A percentile compares a stretch with the other conserved stretches of the same genome.
These are phyloP conservation scores for Agrocybe pediades DNA, from an alignment of 768 basidiomycete species.

Conservation along the genomic window DNA sequence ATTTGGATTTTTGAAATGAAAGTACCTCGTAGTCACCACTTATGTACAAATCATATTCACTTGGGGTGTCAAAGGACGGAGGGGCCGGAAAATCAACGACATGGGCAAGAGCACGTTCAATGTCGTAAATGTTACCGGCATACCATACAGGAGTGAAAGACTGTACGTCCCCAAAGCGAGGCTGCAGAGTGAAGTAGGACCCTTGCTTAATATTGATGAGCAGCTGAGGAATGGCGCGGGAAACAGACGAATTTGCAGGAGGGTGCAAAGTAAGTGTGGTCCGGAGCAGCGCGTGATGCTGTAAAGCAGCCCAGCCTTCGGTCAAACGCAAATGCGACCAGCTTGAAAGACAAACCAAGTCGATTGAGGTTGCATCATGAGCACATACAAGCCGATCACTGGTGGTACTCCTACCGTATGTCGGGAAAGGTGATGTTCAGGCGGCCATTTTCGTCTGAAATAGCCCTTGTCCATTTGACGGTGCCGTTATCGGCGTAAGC, in stretches of 20 bases:
- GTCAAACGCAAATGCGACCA: slow-evolving; percentile 74
- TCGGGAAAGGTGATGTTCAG: slow-evolving; percentile 66
- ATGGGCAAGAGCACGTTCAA: slow-evolving; percentile 54
- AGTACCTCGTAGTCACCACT: slow-evolving; percentile 83
- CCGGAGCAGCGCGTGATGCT: slow-evolving; percentile 75
- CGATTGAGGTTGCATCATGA: too few relatives aligned
- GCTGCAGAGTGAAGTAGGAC: slow-evolving; percentile 74
- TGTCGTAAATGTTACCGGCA: slow-evolving; percentile 83
- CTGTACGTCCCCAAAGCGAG: slow-evolving; percentile 27
- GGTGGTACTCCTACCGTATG: slow-evolving; percentile 60
- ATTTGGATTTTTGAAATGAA: background rate
- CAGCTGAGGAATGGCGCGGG: slow-evolving; percentile 41
- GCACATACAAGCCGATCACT: too few relatives aligned
- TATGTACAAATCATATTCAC: slow-evolving; percentile 67
- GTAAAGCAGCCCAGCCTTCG: slow-evolving; percentile 87
- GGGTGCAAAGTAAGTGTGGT: slow-evolving; percentile 63
- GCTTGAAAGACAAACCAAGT: slow-evolving; percentile 32
- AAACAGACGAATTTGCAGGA: slow-evolving; percentile 31
- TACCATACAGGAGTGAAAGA: slow-evolving; percentile 59
- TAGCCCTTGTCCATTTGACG: slow-evolving; percentile 59
- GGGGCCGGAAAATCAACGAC: slow-evolving; percentile 48
- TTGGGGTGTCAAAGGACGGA: slow-evolving; percentile 43
- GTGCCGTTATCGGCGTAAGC: slow-evolving; percentile 63
- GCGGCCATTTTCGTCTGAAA: slow-evolving; percentile 42
- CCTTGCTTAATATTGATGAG: slow-evolving; percentile 67